Conservation (phyloP, 768 basidiomycete species). For the Leucocoprinus sp. region DNA sequence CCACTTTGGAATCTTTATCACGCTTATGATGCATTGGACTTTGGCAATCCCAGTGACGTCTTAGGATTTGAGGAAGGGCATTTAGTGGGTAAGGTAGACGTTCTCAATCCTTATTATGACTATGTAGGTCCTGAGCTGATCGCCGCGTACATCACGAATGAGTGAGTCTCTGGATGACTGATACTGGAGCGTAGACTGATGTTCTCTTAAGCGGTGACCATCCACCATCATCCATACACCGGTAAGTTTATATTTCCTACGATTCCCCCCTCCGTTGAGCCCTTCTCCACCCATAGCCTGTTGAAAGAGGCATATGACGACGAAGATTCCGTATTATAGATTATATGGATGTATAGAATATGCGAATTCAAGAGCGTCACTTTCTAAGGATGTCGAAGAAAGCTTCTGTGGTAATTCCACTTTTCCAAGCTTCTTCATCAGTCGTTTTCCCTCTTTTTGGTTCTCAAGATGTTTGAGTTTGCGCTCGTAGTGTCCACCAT, state of each 20-base stretch:
- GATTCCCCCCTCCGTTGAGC: slow-evolving; percentile 11
- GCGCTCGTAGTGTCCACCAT: slow-evolving; percentile 92
- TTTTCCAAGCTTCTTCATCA: slow-evolving; percentile 81
- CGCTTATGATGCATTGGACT: slow-evolving; percentile 78
- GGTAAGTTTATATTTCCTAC: slow-evolving; percentile 32
- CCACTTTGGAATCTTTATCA: slow-evolving; percentile 86
- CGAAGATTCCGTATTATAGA: slow-evolving; percentile 78
- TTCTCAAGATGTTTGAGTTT: slow-evolving; percentile 84
- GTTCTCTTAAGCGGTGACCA: slow-evolving; percentile 72
- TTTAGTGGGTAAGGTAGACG: slow-evolving; percentile 82
- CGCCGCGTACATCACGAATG: slow-evolving; percentile 92
- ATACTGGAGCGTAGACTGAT: slow-evolving; percentile 3
- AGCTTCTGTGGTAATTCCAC: slow-evolving; percentile 93
- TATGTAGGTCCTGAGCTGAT: slow-evolving; percentile 90
- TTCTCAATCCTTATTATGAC: slow-evolving; percentile 94
- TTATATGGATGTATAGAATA: slow-evolving; percentile 16
- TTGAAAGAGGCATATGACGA: slow-evolving; percentile 95
- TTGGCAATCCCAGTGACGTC: slow-evolving; percentile 53
- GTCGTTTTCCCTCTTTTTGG: slow-evolving; percentile 89
- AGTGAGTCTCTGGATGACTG: slow-evolving; percentile 56
- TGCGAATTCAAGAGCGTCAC: slow-evolving; percentile 17
- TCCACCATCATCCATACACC: slow-evolving; percentile 88
- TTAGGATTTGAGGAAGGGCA: slow-evolving; percentile 74
- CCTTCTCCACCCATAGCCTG: slow-evolving; percentile 37
- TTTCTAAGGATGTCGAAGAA: slow-evolving; percentile 87